phyloP scores from a whole-genome alignment of 1,139 yeast species.

The Yamadazyma dushanensis region DNA sequence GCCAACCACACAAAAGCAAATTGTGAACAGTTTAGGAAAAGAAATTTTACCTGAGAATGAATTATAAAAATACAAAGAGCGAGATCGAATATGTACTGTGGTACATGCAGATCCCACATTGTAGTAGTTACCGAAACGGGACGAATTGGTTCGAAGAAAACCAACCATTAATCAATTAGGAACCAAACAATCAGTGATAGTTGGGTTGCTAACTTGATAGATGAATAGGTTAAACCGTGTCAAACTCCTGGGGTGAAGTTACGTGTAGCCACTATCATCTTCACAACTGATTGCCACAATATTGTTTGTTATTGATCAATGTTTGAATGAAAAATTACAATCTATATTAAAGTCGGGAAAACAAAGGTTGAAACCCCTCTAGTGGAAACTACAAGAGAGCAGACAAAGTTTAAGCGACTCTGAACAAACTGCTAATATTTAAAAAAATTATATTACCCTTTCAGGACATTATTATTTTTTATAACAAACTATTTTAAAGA shows the following conservation, averaged over 20 bases:
- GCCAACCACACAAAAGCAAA: no score
- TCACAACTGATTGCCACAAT: no score
- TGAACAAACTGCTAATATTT: background rate
- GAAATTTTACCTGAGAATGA: slow-evolving; percentile 1
- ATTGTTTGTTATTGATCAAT: background rate
- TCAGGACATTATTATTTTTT: background rate
- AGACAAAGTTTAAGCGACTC: slow-evolving; percentile 6
- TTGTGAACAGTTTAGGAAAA: background rate
- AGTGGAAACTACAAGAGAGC: slow-evolving; percentile 4
- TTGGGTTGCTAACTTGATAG: no score
- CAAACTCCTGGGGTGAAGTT: no score
- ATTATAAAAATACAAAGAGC: background rate
- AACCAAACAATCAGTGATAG: no score
- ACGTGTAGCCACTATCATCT: no score
- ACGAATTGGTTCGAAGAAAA: no score
- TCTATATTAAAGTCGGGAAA: background rate
- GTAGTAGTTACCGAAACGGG: no score
- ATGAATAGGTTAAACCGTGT: no score
- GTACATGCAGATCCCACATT: background rate
- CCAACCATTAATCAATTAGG: no score
- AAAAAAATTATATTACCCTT: background rate
- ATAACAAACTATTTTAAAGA: background rate
- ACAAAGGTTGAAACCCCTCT: background rate
- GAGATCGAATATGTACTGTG: background rate
- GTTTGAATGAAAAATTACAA: slow-evolving; percentile 1